Conservation (phyloP, 2,329 filamentous ascomycete genomes). For the Penicillium sp. region DNA sequence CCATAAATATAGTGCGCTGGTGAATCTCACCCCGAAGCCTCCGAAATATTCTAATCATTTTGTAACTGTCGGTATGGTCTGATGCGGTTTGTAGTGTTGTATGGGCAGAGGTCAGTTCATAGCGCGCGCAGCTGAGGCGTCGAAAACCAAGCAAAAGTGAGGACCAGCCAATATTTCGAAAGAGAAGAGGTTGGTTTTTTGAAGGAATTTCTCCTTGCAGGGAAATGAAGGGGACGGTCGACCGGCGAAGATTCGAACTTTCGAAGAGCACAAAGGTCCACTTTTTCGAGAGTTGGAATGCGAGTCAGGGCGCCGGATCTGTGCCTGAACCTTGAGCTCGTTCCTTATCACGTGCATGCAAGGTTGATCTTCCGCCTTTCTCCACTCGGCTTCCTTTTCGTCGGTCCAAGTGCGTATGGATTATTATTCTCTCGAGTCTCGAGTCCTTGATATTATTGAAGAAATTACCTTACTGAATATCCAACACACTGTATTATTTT, state of each 20-base stretch:
- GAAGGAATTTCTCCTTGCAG: background rate
- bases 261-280: slow-evolving; percentile 7
- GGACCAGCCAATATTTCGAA: slow-evolving; percentile 8
- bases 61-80: slow-evolving; percentile 7
- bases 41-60: slow-evolving; percentile 38
- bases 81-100: background rate
- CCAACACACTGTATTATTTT: no score
- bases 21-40: slow-evolving; percentile 42
- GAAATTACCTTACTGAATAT: no score
- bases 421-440: background rate
- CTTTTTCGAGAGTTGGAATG: slow-evolving; percentile 12
- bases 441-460: background rate
- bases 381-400: background rate
- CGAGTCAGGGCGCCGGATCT: background rate
- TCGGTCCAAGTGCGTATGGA: background rate
- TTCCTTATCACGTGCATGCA: slow-evolving; percentile 8
- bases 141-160: background rate
- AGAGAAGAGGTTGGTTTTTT: background rate
- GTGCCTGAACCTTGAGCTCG: slow-evolving; percentile 1
- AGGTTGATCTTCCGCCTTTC: slow-evolving; percentile 1
- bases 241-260: slow-evolving; percentile 4
- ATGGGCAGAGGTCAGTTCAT: slow-evolving; percentile 9
- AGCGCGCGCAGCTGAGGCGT: background rate
- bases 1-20: background rate
- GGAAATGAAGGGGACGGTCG: slow-evolving; percentile 6